phyloP scores from a whole-genome alignment of 2,329 filamentous ascomycete species.

The Salinomyces thailandicus region DNA sequence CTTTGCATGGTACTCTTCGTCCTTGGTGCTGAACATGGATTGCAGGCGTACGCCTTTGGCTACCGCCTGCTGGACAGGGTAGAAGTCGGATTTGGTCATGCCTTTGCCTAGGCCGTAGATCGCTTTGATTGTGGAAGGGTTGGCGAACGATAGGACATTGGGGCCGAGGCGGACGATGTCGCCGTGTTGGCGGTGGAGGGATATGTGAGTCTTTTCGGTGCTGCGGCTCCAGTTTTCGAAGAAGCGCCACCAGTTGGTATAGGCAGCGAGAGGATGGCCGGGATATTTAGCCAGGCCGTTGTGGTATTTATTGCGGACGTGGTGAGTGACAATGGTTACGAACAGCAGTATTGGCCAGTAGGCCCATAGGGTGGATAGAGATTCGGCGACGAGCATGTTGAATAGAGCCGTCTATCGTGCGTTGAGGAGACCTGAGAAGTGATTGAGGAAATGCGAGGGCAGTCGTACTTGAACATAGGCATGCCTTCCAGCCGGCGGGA shows the following conservation, averaged over 20 bases:
- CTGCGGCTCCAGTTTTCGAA: conserved; percentile 54
- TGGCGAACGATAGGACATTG: conserved; percentile 61
- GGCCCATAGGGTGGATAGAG: conserved; percentile 18
- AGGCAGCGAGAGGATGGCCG: conserved; percentile 56
- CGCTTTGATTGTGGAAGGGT: conserved; percentile 60
- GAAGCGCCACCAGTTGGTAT: conserved; percentile 66
- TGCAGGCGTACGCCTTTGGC: conserved; percentile 56
- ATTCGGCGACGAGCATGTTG: conserved; percentile 23
- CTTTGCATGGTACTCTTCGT: conserved; percentile 64
- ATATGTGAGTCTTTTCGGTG: conserved; percentile 57
- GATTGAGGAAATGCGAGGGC: no score
- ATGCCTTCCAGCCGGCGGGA: no score
- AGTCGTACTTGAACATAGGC: no score
- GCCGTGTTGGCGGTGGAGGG: conserved; percentile 60
- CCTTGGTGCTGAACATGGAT: conserved; percentile 65
- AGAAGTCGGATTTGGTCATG: conserved; percentile 72
- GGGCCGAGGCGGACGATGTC: conserved; percentile 66
- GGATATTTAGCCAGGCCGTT: conserved; percentile 60
- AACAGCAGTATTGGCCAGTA: conserved; percentile 34
- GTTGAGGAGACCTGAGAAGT: no score
- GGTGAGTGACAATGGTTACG: conserved; percentile 22
- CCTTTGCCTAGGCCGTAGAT: conserved; percentile 80
- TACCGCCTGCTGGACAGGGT: conserved; percentile 65
- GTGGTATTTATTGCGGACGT: conserved; percentile 38
- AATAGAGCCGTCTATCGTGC: conserved; percentile 4